Evolutionary conservation across 1,284 basidiomycete genomes (phyloP), one percentile per base, ranked within the genome.

Genomic region (Volvariella volvacea): DNA sequence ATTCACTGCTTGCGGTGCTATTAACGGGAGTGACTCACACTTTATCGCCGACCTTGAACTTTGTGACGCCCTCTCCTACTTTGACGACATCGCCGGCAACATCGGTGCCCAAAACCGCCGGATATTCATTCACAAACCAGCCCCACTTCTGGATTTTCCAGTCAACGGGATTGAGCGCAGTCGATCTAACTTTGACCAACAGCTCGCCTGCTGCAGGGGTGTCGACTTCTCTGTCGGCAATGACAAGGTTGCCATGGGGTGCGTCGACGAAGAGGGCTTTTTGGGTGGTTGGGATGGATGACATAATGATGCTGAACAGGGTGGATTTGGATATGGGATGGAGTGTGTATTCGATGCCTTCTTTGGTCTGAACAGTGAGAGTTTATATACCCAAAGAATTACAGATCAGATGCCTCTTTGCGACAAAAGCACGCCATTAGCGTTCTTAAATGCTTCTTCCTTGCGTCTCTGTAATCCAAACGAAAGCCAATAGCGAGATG

Each of bases 121-220:
- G 72, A 46, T 63, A 74, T 3, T 57, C 45, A 0, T 56, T 47
- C 1, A 64, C 36, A 3, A 61, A 51, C 0, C 58, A 12, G 2
- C 59, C 65, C 15, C 50, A 48, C 21, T 58, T 60, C 9, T 63
- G 69, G 12, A 67, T 61, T 47, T 63, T 64, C 58, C 63, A 66
- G 48, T 74, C 70, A 6, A 67, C 52, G 1, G 70, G 68, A 52
- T 73, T 74, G 14, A 74, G 54, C 0, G 60, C 64, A 1, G 58
- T 52, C 0, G 69, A 56, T 8, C 59, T 44, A 39, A 70, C 56
- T 47, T 70, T 71, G 46, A 76, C 58, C 12, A 71, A 59, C 15
- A 74, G 44, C 45, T 72, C 59, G 2, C 65, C 67, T 0, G 61
- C 49, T 8, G 57, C 62, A 2, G 70, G 67, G 22, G 49, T 52